Evolutionary conservation across 495 filamentous ascomycete species (phyloP).

Genomic region (Glarea lozoyensis): DNA sequence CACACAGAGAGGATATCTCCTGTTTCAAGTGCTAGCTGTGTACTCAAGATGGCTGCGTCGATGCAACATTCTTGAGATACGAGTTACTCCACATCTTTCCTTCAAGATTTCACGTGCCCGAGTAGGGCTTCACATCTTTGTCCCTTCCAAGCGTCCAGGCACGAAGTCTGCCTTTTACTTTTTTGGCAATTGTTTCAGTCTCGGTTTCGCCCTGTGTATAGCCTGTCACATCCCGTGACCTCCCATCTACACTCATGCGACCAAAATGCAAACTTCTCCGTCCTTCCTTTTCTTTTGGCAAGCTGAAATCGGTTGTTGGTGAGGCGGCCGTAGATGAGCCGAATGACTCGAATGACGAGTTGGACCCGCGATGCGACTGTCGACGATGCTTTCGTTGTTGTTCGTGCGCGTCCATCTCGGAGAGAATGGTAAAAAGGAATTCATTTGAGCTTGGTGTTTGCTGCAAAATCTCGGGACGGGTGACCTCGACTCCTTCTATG

Average conservation of each 20-base stretch:
- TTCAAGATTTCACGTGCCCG: conserved; percentile 2
- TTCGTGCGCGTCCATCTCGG: conserved; percentile 15
- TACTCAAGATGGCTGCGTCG: too few species aligned
- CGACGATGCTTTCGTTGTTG: background rate
- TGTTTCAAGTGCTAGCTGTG: too few species aligned
- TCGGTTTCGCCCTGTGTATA: conserved; percentile 2
- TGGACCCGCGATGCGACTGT: conserved; percentile 6
- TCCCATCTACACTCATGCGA: conserved; percentile 7
- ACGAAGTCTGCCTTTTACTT: conserved; percentile 12
- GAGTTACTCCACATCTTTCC: background rate
- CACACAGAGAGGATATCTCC: too few species aligned
- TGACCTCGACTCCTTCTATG: conserved; percentile 2
- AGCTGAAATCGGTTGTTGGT: background rate
- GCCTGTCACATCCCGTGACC: conserved; percentile 2
- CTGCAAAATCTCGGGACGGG: conserved; percentile 1
- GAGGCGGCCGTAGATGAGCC: background rate
- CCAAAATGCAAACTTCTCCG: conserved; percentile 14
- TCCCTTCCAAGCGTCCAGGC: conserved; percentile 9
- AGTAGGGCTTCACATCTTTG: conserved; percentile 7
- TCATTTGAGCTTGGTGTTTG: conserved; percentile 1
- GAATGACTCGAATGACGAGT: conserved; percentile 1
- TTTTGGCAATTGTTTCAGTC: conserved; percentile 13
- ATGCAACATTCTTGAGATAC: too few species aligned
- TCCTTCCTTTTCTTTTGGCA: conserved; percentile 8
- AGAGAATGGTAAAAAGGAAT: conserved; percentile 11